Percentiles rank a stretch among this genome's conserved stretches.
These are phyloP conservation scores for Monosporascus sp. DNA, from an alignment of 2,329 filamentous ascomycete genomes.

Conservation along the genomic window DNA sequence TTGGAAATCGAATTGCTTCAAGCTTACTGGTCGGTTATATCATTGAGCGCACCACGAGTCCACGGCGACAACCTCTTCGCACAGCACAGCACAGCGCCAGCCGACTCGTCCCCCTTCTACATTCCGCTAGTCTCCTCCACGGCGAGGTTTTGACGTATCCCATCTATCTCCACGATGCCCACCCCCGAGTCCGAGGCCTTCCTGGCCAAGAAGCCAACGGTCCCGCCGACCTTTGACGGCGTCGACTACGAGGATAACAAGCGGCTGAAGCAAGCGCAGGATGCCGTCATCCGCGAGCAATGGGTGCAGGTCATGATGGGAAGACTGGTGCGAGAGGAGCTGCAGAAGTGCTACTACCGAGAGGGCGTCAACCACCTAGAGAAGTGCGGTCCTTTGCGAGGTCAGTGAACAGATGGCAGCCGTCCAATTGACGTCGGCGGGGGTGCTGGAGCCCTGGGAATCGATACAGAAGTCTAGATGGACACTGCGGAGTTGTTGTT, in stretches of 20 bases:
- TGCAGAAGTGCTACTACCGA: slow-evolving; percentile 79
- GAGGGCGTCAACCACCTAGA: slow-evolving; percentile 86
- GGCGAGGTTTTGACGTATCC: not conserved
- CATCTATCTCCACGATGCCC: slow-evolving; percentile 54
- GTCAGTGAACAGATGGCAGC: slow-evolving; percentile 44
- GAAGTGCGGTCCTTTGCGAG: slow-evolving; percentile 78
- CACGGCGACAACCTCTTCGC: not conserved
- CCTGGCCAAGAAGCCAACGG: slow-evolving; percentile 77
- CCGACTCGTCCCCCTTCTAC: not conserved
- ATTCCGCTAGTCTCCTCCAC: not conserved
- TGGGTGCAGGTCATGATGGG: slow-evolving; percentile 91
- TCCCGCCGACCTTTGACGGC: slow-evolving; percentile 78
- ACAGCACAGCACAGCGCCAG: not conserved
- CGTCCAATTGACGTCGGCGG: not conserved
- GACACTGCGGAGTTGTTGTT: not conserved
- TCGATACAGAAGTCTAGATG: not conserved
- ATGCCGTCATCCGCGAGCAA: slow-evolving; percentile 78
- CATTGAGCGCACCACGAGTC: not conserved
- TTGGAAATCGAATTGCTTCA: not conserved
- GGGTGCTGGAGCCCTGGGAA: not conserved
- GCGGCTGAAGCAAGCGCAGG: slow-evolving; percentile 76
- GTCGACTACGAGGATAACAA: slow-evolving; percentile 82
- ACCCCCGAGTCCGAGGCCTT: slow-evolving; percentile 79
- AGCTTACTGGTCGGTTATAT: not conserved
- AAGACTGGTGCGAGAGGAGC: slow-evolving; percentile 72